Evolutionary conservation across 495 filamentous ascomycete species (phyloP).

Genomic region (Aspergillus wentii): DNA sequence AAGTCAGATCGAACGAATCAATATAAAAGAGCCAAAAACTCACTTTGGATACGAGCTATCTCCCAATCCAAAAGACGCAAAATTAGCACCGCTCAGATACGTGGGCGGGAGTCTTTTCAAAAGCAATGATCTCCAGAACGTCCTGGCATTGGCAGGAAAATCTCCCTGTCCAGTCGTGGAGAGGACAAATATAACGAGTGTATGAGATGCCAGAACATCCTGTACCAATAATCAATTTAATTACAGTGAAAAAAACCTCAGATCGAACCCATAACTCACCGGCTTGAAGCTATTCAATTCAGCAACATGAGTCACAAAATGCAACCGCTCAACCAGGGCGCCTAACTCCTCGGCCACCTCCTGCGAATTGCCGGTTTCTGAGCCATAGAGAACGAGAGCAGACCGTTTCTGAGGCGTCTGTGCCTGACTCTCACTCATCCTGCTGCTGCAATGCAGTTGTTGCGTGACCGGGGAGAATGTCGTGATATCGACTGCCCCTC

Average conservation of each 20-base stretch:
- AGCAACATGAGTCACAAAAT: constrained; percentile 66
- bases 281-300: constrained; percentile 72
- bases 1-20: constrained; percentile 7
- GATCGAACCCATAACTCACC: no score
- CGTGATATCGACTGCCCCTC: no score
- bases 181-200: constrained; percentile 69
- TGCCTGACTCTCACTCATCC: constrained; percentile 18
- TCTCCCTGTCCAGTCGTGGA: constrained; percentile 97
- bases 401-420: constrained; percentile 33
- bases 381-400: constrained; percentile 82
- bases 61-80: constrained; percentile 85
- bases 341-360: constrained; percentile 85
- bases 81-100: constrained; percentile 61
- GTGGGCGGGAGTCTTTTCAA: constrained; percentile 68
- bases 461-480: neutral
- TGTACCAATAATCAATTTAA: constrained; percentile 14
- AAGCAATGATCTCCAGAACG: constrained; percentile 82
- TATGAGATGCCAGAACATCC: constrained; percentile 45
- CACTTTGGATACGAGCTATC: constrained; percentile 93
- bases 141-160: constrained; percentile 70
- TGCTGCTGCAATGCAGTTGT: constrained; percentile 3
- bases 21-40: constrained; percentile 1
- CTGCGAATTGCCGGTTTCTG: constrained; percentile 89
- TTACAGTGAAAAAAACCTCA: neutral
- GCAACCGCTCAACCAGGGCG: constrained; percentile 63